These are phyloP conservation scores for Somion occarium DNA, from an alignment of 1,284 basidiomycete species.

Conservation along the genomic window DNA sequence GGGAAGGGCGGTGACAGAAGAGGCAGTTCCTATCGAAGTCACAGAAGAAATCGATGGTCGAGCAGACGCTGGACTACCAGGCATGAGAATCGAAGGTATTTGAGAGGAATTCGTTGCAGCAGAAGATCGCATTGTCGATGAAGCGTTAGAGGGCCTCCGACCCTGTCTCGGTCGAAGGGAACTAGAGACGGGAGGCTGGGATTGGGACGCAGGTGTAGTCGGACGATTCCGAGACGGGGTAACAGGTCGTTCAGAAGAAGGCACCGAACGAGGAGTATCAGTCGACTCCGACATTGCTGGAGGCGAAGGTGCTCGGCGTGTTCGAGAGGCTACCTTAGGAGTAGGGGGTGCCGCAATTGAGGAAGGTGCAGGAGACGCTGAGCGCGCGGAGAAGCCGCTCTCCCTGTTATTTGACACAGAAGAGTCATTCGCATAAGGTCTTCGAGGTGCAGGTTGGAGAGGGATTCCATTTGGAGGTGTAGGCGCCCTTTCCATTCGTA, in stretches of 20 bases:
- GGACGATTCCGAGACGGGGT: constrained; percentile 20
- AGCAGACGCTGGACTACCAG: constrained; percentile 15
- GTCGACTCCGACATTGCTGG: constrained; percentile 19
- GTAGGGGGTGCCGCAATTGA: constrained; percentile 11
- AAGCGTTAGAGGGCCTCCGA: constrained; percentile 33
- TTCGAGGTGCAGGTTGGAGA: constrained; percentile 21
- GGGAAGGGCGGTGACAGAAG: not conserved
- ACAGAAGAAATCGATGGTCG: constrained; percentile 12
- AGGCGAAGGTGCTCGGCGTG: constrained; percentile 20
- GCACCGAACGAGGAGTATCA: constrained; percentile 11
- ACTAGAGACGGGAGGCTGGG: constrained; percentile 19
- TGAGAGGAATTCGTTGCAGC: constrained; percentile 19
- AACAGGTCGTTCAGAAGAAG: constrained; percentile 13
- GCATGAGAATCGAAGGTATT: constrained; percentile 22
- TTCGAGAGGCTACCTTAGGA: constrained; percentile 17
- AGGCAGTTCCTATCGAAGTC: not conserved
- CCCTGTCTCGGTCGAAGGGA: constrained; percentile 31
- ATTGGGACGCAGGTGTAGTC: constrained; percentile 21
- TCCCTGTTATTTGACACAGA: constrained; percentile 14
- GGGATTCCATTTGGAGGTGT: constrained; percentile 26
- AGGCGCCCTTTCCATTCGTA: constrained; percentile 27
- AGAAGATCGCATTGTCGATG: constrained; percentile 21
- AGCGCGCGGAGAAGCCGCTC: constrained; percentile 16
- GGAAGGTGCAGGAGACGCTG: constrained; percentile 9
- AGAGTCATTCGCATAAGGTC: constrained; percentile 19